Percentiles rank a stretch among this genome's conserved stretches.
Evolutionary conservation across 2,329 filamentous ascomycete species (phyloP).

Genomic region (Rhexocercosporidium sp.): DNA sequence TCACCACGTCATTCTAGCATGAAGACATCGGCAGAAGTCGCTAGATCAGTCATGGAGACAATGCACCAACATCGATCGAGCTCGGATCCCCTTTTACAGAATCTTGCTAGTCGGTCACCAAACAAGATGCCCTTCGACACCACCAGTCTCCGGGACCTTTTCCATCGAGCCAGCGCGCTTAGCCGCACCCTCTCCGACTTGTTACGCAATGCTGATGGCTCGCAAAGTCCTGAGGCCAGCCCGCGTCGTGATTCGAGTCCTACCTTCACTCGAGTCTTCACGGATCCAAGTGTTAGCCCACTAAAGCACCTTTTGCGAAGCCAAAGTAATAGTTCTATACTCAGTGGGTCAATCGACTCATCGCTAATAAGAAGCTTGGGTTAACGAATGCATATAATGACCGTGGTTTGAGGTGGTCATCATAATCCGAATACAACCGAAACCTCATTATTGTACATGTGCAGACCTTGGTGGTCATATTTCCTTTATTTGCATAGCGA

Average conservation of each 20-base stretch:
- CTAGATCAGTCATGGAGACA: constrained; percentile 66
- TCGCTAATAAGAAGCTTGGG: constrained; percentile 57
- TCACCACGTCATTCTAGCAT: constrained; percentile 36
- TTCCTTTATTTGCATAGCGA: constrained; percentile 50
- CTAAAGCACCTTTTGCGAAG: constrained; percentile 56
- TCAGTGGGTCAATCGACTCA: constrained; percentile 57
- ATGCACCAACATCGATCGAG: constrained; percentile 61
- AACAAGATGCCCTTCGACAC: constrained; percentile 69
- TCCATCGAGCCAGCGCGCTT: constrained; percentile 65
- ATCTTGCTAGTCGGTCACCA: constrained; percentile 42
- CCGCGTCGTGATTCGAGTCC: constrained; percentile 63
- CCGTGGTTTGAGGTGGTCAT: constrained; percentile 51
- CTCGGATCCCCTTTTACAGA: constrained; percentile 45
- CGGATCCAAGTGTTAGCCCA: constrained; percentile 63
- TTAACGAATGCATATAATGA: constrained; percentile 68
- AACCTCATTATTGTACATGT: constrained; percentile 38
- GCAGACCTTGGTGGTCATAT: constrained; percentile 23
- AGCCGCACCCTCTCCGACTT: constrained; percentile 64
- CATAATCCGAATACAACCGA: constrained; percentile 18
- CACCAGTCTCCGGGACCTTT: constrained; percentile 69
- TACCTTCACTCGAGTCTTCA: constrained; percentile 71
- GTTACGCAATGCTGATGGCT: constrained; percentile 62
- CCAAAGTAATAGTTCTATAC: constrained; percentile 58
- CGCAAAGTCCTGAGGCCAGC: constrained; percentile 58
- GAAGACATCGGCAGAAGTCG: constrained; percentile 54